Base-by-base conservation (phyloP, 2,329 filamentous ascomycete genomes). In the Chlorencoelia australis region DNA sequence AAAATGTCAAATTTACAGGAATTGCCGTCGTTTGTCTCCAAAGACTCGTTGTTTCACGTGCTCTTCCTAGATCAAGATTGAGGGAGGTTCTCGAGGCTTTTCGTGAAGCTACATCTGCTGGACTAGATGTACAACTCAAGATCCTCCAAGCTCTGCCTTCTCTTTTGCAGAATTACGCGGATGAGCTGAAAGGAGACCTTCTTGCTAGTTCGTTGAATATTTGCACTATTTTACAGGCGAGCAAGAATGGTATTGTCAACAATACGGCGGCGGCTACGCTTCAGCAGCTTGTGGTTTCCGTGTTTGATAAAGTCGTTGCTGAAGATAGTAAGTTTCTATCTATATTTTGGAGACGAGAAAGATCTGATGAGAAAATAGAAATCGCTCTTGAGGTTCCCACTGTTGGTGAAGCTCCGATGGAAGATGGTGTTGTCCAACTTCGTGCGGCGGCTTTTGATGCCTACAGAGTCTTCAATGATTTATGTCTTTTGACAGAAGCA, bases 191-290 rank as follows among this genome's bases (percentile, higher is more conserved):
- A 41, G 86, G 83, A 2, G 82, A 89, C 41, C 66, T 94, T 21
- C 69, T 98, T 25, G 82, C 86, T 18, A 85, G 76, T 7, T 76
- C 84, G 0, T 63, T 98, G 47, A 88, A 94, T 56, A 85, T 94
- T 55, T 96, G 91, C 62, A 91, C 91, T 42, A 81, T 85, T 33
- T 63, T 98, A 32, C 88, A 96, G 60, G 81, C 77, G 39, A 91
- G 83, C 59, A 96, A 95, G 62, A 93, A 88, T 63, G 77, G 80
- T 17, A 87, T 94, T 34, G 87, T 98, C 49, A 93, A 89, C 55
- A 93, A 93, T 51, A 96, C 93, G 1, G 91, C 91, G 7, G 86
- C 89, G 17, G 91, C 91, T n/a, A 96, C 91, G 2, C 66, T 98
- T 36, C 89, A 95, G 60, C 91, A 96, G 59, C 72, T 98, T 10